Percentiles rank a stretch among this genome's conserved stretches.
phyloP scores from a whole-genome alignment of 1,284 basidiomycete genomes.

The Rhodotorula sp. region DNA sequence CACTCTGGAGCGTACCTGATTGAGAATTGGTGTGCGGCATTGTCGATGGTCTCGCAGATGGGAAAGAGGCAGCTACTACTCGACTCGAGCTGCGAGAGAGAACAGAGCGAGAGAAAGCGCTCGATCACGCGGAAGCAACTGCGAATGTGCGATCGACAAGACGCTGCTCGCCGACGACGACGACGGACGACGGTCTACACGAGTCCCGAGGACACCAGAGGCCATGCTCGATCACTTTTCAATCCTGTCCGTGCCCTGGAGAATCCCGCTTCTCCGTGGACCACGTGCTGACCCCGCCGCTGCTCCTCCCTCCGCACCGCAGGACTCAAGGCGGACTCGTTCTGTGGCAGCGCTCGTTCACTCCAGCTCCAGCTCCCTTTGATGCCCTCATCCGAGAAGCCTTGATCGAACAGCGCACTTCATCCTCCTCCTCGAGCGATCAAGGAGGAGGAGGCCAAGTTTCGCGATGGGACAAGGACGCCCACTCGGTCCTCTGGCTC shows the following conservation, averaged over 20 bases:
- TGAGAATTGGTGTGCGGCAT: constrained; percentile 38
- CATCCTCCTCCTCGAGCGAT: constrained; percentile 41
- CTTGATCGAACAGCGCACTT: constrained; percentile 72
- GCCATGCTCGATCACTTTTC: not conserved
- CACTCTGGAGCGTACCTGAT: not conserved
- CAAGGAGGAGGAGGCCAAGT: too few species aligned
- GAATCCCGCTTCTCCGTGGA: too few species aligned
- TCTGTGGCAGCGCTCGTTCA: constrained; percentile 72
- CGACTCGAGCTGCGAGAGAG: too few species aligned
- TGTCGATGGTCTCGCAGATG: not conserved
- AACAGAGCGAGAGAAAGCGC: not conserved
- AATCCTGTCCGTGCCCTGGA: not conserved
- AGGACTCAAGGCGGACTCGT: constrained; percentile 72
- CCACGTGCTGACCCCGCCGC: not conserved
- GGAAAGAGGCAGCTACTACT: too few species aligned
- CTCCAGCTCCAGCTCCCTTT: constrained; percentile 73
- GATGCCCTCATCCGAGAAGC: constrained; percentile 86
- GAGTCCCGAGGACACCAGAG: too few species aligned
- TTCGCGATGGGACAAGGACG: constrained; percentile 74
- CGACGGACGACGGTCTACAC: too few species aligned
- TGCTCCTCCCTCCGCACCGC: not conserved
- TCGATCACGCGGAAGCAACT: too few species aligned
- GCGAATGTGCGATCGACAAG: too few species aligned
- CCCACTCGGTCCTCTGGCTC: constrained; percentile 85
- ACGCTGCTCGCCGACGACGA: not conserved